Conservation (phyloP, 768 basidiomycete genomes). For the Leccinum sublutescens region DNA sequence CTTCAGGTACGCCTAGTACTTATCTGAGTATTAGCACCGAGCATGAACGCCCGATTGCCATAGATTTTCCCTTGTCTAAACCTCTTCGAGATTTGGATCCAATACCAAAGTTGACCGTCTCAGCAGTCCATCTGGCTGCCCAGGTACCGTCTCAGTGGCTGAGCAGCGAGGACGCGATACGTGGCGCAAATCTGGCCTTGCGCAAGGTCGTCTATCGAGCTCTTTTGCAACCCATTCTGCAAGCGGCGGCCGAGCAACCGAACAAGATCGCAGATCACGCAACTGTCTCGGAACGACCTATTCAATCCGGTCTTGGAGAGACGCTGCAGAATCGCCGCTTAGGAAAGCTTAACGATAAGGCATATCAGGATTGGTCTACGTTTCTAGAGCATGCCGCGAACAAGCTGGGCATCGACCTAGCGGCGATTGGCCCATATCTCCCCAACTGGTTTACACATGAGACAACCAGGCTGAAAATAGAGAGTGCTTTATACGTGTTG, state of each 20-base stretch:
- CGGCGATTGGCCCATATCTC: conserved; percentile 9
- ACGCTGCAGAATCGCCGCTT: conserved; percentile 44
- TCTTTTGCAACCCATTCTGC: conserved; percentile 43
- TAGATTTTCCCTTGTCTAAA: conserved; percentile 58
- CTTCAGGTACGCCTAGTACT: conserved; percentile 38
- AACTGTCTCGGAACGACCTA: conserved; percentile 1
- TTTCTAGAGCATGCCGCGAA: conserved; percentile 41
- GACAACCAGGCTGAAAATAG: conserved; percentile 28
- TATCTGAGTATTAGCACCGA: neutral
- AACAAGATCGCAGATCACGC: neutral
- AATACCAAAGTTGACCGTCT: conserved; percentile 31
- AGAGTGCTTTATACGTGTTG: conserved; percentile 51
- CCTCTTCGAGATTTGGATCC: conserved; percentile 19
- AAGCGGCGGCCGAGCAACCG: conserved; percentile 2
- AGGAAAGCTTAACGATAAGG: conserved; percentile 50
- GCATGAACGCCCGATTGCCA: conserved; percentile 3
- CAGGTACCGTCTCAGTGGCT: conserved; percentile 69
- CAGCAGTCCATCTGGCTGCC: conserved; percentile 63
- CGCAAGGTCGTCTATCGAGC: conserved; percentile 75
- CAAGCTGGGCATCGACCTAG: conserved; percentile 27
- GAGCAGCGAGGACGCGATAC: conserved; percentile 31
- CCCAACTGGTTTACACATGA: conserved; percentile 25
- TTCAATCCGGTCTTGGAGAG: conserved; percentile 35
- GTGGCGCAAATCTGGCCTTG: conserved; percentile 48
- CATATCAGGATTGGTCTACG: conserved; percentile 48